Percentiles rank a stretch among this genome's conserved stretches.
Conservation (phyloP, 192 early-diverging fungal species). For the Backusella macrospora region DNA sequence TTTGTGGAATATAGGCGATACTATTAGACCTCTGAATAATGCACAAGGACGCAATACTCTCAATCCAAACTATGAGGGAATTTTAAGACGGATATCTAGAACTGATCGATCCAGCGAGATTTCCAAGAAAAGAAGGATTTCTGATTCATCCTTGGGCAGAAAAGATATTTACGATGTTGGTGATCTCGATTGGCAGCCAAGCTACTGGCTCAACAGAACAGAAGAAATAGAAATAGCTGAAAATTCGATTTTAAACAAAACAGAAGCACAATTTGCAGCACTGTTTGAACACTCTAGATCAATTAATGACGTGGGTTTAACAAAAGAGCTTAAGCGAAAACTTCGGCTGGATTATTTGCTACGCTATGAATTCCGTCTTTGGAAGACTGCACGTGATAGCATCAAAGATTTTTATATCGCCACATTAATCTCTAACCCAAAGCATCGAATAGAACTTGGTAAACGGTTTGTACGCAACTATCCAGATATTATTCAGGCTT, state of each 20-base stretch:
- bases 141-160: background rate
- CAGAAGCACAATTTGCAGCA: slow-evolving; percentile 1
- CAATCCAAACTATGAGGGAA: background rate
- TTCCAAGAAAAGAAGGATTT: slow-evolving; percentile 5
- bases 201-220: slow-evolving; percentile 21
- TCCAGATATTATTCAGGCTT: slow-evolving; percentile 73
- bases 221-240: slow-evolving; percentile 27
- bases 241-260: background rate
- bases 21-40: background rate
- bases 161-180: slow-evolving; percentile 20
- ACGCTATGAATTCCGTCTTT: slow-evolving; percentile 81
- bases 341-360: slow-evolving; percentile 85
- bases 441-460: slow-evolving; percentile 74
- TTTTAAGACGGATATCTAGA: background rate
- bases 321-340: slow-evolving; percentile 55
- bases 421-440: slow-evolving; percentile 75
- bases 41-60: background rate
- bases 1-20: background rate
- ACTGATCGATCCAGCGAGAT: background rate
- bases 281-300: background rate
- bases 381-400: slow-evolving; percentile 80
- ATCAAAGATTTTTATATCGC: slow-evolving; percentile 88
- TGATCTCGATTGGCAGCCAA: slow-evolving; percentile 31
- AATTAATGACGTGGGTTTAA: slow-evolving; percentile 8
- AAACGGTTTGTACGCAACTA: slow-evolving; percentile 84